phyloP scores from a whole-genome alignment of 352 stramenopile species.

The Phytophthora macrochlamydospora region DNA sequence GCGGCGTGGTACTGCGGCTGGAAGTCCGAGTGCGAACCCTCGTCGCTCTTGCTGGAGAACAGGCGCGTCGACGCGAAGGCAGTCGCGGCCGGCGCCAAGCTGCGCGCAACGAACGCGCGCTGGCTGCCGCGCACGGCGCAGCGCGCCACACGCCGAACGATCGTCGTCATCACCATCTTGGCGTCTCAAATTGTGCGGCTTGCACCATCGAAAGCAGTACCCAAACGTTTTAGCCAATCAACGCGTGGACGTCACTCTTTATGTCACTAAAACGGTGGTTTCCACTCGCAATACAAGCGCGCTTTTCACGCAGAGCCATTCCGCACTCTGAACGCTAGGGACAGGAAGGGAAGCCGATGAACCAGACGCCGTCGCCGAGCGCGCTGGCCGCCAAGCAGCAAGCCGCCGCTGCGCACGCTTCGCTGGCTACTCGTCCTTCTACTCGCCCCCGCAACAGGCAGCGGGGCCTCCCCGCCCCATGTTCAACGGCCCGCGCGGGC shows the following conservation, averaged over 20 bases:
- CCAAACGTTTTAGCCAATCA: background rate
- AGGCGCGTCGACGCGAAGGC: slow-evolving; percentile 18
- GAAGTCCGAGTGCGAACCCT: slow-evolving; percentile 90
- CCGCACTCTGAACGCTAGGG: background rate
- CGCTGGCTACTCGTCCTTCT: slow-evolving; percentile 75
- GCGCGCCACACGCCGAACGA: slow-evolving; percentile 43
- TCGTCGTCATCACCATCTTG: slow-evolving; percentile 39
- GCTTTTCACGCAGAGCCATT: background rate
- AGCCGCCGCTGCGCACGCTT: slow-evolving; percentile 47
- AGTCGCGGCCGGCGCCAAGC: slow-evolving; percentile 2
- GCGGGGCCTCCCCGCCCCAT: slow-evolving; percentile 25
- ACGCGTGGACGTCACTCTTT: slow-evolving; percentile 14
- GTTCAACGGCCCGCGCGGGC: slow-evolving; percentile 26
- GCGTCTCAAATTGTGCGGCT: slow-evolving; percentile 10
- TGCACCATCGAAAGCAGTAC: background rate
- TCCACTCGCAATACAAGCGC: slow-evolving; percentile 7
- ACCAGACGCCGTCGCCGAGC: slow-evolving; percentile 30
- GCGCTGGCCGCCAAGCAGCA: slow-evolving; percentile 39
- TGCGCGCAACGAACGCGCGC: background rate
- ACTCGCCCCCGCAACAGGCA: slow-evolving; percentile 37
- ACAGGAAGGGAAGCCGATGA: slow-evolving; percentile 30
- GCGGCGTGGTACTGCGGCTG: slow-evolving; percentile 86
- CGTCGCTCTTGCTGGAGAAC: slow-evolving; percentile 51
- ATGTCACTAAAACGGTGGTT: slow-evolving; percentile 10
- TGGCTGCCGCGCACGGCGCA: slow-evolving; percentile 30